Percentiles rank a stretch among this genome's conserved stretches.
These are phyloP conservation scores for Neurospora sp. DNA, from an alignment of 495 filamentous ascomycete genomes.

Conservation along the genomic window DNA sequence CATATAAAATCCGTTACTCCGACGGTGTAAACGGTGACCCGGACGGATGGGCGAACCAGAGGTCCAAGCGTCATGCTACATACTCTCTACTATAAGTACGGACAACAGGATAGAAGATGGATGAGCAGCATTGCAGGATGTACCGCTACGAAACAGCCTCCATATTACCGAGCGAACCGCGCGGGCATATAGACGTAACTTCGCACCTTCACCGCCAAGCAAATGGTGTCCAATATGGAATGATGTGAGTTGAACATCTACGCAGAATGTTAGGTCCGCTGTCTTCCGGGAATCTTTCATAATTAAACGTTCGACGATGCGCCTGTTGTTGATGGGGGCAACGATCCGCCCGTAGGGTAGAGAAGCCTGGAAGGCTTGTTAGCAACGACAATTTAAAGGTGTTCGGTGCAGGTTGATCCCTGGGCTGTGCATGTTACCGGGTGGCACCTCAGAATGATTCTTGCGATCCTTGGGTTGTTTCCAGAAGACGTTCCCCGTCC, in stretches of 20 bases:
- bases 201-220: background rate
- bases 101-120: background rate
- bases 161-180: background rate
- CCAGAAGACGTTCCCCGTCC: background rate
- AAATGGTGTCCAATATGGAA: background rate
- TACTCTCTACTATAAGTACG: background rate
- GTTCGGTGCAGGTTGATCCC: background rate
- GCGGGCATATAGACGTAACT: background rate
- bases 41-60: background rate
- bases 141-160: background rate
- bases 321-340: background rate
- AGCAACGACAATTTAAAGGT: background rate
- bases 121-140: background rate
- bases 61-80: background rate
- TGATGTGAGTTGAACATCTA: background rate
- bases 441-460: background rate
- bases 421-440: background rate
- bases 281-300: background rate
- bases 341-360: background rate
- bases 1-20: background rate
- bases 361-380: background rate
- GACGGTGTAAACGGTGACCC: background rate
- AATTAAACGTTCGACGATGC: background rate
- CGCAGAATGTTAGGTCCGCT: background rate
- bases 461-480: background rate